Conservation (phyloP, 345 rosid species). For the Eucalyptus erythrocorys region DNA sequence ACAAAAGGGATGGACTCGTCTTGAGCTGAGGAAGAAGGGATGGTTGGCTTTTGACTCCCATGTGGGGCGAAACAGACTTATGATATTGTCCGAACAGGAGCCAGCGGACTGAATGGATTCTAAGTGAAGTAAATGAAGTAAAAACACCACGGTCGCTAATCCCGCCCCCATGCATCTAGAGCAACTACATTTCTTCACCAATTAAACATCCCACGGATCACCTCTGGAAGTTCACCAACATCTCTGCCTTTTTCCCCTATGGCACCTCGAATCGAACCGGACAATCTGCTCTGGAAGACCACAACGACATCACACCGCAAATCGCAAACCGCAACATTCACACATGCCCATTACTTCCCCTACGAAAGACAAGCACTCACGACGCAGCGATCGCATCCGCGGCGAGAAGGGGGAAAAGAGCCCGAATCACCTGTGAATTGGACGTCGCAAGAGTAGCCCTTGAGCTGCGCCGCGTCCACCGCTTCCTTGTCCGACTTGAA, state of each 20-base stretch:
- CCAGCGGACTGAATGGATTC: background rate
- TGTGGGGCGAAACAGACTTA: background rate
- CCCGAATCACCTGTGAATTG: constrained; percentile 43
- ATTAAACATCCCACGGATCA: background rate
- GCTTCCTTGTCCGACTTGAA: constrained; percentile 51
- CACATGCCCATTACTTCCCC: background rate
- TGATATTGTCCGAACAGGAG: background rate
- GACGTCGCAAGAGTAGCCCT: constrained; percentile 68
- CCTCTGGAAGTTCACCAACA: background rate
- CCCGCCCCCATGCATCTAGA: background rate
- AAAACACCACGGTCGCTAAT: background rate
- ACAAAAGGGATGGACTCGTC: background rate
- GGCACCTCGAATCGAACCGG: background rate
- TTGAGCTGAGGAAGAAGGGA: background rate
- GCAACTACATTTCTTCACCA: background rate
- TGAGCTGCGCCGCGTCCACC: constrained; percentile 36
- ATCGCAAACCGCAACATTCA: background rate
- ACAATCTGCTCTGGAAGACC: background rate
- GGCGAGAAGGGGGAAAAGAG: background rate
- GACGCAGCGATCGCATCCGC: background rate
- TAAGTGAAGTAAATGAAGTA: background rate
- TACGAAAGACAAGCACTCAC: background rate
- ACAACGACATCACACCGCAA: background rate
- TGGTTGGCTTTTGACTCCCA: background rate
- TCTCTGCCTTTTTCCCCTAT: background rate